Evolutionary conservation across 257 asterid species (phyloP), one percentile per base, ranked within the genome.

Genomic region (Apocynum venetum): DNA sequence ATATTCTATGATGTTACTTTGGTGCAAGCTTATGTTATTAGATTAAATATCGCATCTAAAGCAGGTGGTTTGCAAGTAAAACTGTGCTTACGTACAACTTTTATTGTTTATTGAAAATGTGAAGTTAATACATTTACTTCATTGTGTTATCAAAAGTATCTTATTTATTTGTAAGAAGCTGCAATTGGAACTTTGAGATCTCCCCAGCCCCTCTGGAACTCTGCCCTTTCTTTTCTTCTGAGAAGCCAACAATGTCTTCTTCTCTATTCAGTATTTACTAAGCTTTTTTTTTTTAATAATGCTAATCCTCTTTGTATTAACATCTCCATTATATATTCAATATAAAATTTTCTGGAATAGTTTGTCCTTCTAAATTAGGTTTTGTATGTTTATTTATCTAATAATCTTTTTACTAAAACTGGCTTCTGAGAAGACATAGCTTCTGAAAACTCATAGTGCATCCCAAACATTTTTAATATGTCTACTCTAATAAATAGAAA

Each of bases 81-180:
- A 13, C 19, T n/a, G 5, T 74, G 55, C 55, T 38, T 65, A 12
- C 10, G 12, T 65, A 47, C 36, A 35, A 35, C 46, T 65, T 64
- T 5, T n/a, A 17, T 36, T 65, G n/a, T 13, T 65, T 65, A 38
- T 65, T 57, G 69, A 44, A 56, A 57, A 15, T 52, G 14, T 57
- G 35, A 25, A 12, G 8, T 48, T 80, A 36, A 73, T 75, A 56
- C 68, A 25, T 74, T 74, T 78, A 35, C 69, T 60, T 60, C 36
- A 25, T 63, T 64, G 44, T 65, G 43, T 65, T 9, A 38, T 65
- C 44, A 4, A 63, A 38, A 63, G n/a, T 63, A 65, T 36, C 71
- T 36, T 17, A 38, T 65, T 35, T 65, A 36, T 25, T 36, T 2
- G 69, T 63, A 4, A 40, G 41, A 6, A 60, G 38, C 67, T 10